These are phyloP conservation scores for Stephania cephalantha DNA, from an alignment of 164 flowering plant species.

Conservation along the genomic window DNA sequence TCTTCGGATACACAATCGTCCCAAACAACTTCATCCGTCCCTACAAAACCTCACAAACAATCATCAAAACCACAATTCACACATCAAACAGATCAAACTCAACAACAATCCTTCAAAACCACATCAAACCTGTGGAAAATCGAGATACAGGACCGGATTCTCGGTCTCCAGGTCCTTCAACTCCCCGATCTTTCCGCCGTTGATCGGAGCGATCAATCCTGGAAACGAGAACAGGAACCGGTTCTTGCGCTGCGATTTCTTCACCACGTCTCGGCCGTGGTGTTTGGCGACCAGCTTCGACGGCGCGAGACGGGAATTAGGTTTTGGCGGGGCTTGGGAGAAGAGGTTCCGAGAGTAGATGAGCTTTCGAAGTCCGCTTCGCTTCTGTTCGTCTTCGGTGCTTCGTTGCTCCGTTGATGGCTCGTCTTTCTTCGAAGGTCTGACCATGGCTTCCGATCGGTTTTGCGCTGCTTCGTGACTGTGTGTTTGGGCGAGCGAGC, in stretches of 20 bases:
- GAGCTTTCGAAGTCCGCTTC: conserved; percentile 48
- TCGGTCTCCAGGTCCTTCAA: conserved; percentile 71
- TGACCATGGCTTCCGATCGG: conserved; percentile 7
- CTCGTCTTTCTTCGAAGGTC: conserved; percentile 8
- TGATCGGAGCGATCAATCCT: conserved; percentile 64
- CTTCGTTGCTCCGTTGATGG: conserved; percentile 9
- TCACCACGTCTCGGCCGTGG: conserved; percentile 71
- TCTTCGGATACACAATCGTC: conserved; percentile 80
- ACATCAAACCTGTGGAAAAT: conserved; percentile 71
- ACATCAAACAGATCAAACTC: background rate
- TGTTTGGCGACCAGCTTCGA: conserved; percentile 63
- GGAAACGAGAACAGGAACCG: conserved; percentile 80
- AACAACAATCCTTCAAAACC: background rate
- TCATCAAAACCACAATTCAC: conserved; percentile 1
- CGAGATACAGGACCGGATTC: conserved; percentile 78
- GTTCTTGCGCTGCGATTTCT: conserved; percentile 82
- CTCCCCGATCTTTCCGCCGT: conserved; percentile 87
- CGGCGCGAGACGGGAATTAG: conserved; percentile 34
- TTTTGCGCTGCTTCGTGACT: background rate
- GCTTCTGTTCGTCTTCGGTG: conserved; percentile 40
- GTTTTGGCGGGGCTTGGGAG: conserved; percentile 37
- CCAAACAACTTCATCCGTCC: conserved; percentile 95
- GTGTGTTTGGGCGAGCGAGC: too few relatives aligned
- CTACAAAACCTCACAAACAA: conserved; percentile 24
- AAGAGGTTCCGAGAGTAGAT: conserved; percentile 46